Conservation (phyloP, 208 protist genomes). For the Leishmania major region DNA sequence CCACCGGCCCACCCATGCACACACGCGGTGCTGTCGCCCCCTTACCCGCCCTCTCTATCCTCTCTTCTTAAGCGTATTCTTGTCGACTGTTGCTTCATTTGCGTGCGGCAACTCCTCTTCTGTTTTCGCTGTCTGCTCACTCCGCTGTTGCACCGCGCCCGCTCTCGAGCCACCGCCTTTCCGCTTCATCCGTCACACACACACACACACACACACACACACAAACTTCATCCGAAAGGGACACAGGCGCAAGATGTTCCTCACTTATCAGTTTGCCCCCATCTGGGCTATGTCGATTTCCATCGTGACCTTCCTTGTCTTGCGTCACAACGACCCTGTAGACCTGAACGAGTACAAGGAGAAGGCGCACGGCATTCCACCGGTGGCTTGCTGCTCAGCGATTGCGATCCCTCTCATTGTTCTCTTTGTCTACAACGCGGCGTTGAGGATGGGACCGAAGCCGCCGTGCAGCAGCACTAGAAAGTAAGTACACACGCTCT, state of each 20-base stretch:
- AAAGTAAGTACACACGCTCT: conserved; percentile 18
- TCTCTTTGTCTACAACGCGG: conserved; percentile 55
- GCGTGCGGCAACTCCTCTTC: neutral
- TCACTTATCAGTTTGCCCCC: conserved; percentile 62
- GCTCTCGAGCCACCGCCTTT: neutral
- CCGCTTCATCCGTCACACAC: neutral
- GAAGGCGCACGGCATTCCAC: conserved; percentile 64
- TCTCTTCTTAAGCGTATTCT: neutral
- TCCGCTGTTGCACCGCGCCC: neutral
- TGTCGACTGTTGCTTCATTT: neutral
- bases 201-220: conserved; percentile 2
- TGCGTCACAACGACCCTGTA: conserved; percentile 63
- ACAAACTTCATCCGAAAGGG: neutral
- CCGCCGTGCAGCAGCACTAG: conserved; percentile 56
- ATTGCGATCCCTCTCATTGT: conserved; percentile 59
- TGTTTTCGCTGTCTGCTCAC: neutral
- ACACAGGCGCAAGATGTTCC: conserved; percentile 49
- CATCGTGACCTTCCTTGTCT: conserved; percentile 53
- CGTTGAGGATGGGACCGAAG: conserved; percentile 61
- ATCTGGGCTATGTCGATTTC: conserved; percentile 62
- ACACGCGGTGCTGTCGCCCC: neutral
- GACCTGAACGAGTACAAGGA: conserved; percentile 59
- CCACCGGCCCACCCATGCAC: neutral
- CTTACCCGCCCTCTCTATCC: neutral
- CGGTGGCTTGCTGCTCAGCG: conserved; percentile 42